Conservation (phyloP, 2,329 filamentous ascomycete species). For the Talaromyces marneffei region DNA sequence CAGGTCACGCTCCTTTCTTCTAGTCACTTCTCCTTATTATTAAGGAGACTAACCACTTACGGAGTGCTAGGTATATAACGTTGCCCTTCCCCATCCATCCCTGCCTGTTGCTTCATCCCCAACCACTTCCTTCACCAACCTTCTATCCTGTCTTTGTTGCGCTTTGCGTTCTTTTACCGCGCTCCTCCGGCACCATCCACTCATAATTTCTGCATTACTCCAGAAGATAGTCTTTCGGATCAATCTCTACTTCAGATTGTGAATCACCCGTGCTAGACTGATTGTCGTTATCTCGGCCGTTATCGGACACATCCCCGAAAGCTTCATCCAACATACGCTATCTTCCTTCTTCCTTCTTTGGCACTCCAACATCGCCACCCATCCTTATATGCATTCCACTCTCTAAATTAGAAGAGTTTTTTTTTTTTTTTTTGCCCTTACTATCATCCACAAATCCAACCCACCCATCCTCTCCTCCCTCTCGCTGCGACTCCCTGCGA, state of each 20-base stretch:
- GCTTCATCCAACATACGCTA: slow-evolving; percentile 7
- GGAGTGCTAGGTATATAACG: slow-evolving; percentile 11
- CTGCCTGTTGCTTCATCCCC: background rate
- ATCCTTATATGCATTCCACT: background rate
- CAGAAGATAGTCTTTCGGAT: background rate
- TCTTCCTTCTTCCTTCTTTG: slow-evolving; percentile 4
- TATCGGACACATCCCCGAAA: slow-evolving; percentile 11
- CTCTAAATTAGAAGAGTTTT: background rate
- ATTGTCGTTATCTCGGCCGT: slow-evolving; percentile 9
- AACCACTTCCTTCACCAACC: background rate
- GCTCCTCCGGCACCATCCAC: background rate
- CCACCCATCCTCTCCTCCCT: background rate
- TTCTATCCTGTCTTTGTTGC: background rate
- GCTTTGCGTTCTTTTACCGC: background rate
- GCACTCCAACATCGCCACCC: slow-evolving; percentile 8
- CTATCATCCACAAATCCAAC: background rate
- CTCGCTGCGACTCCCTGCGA: background rate
- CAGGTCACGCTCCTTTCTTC: slow-evolving; percentile 1
- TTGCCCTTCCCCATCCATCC: background rate
- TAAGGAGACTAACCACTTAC: slow-evolving; percentile 12
- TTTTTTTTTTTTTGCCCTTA: too few relatives aligned
- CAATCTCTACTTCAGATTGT: background rate
- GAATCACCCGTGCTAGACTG: slow-evolving; percentile 6
- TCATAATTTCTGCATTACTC: background rate
- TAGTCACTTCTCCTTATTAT: slow-evolving; percentile 9